Base-by-base conservation (phyloP, 345 rosid genomes). In the Physaria fendleri region DNA sequence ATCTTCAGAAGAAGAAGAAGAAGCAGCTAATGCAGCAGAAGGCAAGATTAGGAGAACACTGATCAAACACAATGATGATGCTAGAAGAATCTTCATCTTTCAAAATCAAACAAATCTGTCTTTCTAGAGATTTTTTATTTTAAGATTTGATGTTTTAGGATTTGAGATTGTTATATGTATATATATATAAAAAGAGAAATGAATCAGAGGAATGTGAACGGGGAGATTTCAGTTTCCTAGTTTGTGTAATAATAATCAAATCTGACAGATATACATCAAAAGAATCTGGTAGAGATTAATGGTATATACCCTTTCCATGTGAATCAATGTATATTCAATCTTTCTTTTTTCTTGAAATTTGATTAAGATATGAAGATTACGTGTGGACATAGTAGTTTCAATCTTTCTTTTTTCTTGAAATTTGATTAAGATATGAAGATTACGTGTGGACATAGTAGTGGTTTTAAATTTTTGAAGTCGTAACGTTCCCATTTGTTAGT, bases 1-100 rank as follows among this genome's bases (percentile, higher is more conserved):
- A 49, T 78, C 82, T 68, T 79, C 62, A 5, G 98, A 59, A n/a
- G 68, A 80, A 40, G 68, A 72, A 10, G 79, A 72, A 46, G 65
- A 69, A 8, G 71, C 60, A n/a, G n/a, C n/a, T n/a, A n/a, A n/a
- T n/a, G n/a, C n/a, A n/a, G n/a, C 16, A 28, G 4, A 66, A 55
- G 79, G 74, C 2, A 74, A 24, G 13, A 71, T 15, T 51, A 80
- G 8, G 39, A 80, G 29, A 46, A 69, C 52, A 55, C 51, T 62
- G 59, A 62, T 46, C 39, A 47, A 21, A 54, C 63, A 59, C 11
- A 35, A 4, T 46, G 64, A 4, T 46, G 64, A 39, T 30, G 52
- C 44, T 10, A 46, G 45, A 47, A 62, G 11, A n/a, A 30, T 57
- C 74, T 62, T 62, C 68, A 47, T 69, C 24, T 23, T 66, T 44